Conservation (phyloP, 2,329 filamentous ascomycete species). For the Pestalotiopsis sp. region DNA sequence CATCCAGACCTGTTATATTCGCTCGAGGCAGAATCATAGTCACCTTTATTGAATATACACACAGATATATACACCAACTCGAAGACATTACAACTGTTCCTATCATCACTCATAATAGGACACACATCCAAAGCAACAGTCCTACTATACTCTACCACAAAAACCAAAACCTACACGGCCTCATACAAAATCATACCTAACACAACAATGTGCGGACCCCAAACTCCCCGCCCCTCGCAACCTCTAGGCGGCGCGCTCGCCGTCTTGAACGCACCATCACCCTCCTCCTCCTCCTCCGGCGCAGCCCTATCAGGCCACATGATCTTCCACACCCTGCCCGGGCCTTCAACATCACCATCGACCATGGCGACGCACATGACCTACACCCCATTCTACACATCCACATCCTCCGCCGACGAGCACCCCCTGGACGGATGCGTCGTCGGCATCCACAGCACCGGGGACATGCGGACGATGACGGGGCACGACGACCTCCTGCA, state of each 20-base stretch:
- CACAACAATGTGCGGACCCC: constrained; percentile 8
- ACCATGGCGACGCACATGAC: background rate
- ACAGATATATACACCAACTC: background rate
- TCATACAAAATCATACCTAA: background rate
- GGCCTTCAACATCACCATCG: background rate
- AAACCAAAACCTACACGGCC: no score
- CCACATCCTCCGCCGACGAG: no score
- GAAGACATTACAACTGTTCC: background rate
- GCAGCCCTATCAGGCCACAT: background rate
- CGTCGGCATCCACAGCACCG: background rate
- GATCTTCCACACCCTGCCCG: background rate
- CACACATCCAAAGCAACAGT: no score
- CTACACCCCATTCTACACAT: background rate
- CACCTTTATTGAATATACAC: background rate
- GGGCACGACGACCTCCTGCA: background rate
- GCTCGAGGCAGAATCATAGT: background rate
- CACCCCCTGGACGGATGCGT: background rate
- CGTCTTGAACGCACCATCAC: background rate
- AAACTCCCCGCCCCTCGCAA: constrained; percentile 3
- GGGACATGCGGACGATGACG: background rate
- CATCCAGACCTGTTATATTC: no score
- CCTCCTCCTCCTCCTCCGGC: background rate
- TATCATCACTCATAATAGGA: no score
- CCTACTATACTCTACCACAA: no score
- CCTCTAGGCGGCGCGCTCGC: constrained; percentile 4